Evolutionary conservation across 345 rosid species (phyloP).

Genomic region (Linum trigynum): DNA sequence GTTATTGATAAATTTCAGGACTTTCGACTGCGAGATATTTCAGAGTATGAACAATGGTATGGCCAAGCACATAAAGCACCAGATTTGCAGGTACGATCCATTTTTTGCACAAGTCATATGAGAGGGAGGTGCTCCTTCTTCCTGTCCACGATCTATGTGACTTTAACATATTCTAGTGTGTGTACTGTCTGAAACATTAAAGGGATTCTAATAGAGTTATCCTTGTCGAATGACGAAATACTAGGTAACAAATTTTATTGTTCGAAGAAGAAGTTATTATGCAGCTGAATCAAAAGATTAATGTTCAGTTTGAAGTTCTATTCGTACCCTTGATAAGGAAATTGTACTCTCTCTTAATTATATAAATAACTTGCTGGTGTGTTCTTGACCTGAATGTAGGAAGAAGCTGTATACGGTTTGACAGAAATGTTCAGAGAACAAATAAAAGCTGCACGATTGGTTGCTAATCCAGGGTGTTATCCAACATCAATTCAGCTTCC

Average conservation of each 20-base stretch:
- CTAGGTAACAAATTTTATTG: neutral
- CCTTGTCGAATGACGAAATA: neutral
- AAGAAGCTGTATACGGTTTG: conserved; percentile 90
- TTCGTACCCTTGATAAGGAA: neutral
- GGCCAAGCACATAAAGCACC: conserved; percentile 87
- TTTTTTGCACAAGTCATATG: neutral
- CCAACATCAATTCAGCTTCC: conserved; percentile 97
- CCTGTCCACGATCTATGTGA: neutral
- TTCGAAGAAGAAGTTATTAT: too few relatives aligned
- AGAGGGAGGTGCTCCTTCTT: neutral
- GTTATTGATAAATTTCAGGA: conserved; percentile 28
- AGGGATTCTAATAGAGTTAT: neutral
- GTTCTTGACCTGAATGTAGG: conserved; percentile 28
- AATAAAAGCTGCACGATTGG: conserved; percentile 55
- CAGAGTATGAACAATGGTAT: conserved; percentile 95
- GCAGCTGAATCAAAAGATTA: neutral
- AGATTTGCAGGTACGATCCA: conserved; percentile 55
- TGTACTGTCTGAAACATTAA: neutral
- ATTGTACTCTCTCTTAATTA: neutral
- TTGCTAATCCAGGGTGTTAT: conserved; percentile 98
- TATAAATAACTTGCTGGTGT: neutral
- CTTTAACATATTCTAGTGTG: neutral
- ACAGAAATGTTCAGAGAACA: conserved; percentile 76
- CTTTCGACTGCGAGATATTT: conserved; percentile 58
- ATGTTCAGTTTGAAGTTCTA: neutral